Evolutionary conservation across 768 basidiomycete species (phyloP), one percentile per base, ranked within the genome.

Genomic region (Podaxis sp.): DNA sequence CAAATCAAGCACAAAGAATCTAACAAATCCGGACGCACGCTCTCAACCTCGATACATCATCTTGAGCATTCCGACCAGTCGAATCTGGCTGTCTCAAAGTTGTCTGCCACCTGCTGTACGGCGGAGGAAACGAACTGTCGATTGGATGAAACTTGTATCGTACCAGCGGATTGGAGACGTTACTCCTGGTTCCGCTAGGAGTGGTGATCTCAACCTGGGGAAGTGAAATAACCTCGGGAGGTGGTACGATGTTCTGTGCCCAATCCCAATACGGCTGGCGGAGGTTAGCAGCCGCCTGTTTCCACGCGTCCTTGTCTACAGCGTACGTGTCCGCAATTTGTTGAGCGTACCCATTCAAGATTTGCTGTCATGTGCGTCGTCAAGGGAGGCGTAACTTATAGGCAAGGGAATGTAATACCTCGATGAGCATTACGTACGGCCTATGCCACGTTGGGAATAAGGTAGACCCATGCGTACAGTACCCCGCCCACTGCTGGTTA

Each of bases 371-470:
- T 56, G 12, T 58, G 30, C 44, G 13, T 37, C 38, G 48, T 26
- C 44, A 22, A 28, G 6, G 22, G 5, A 20, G 4, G 51, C 28
- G 48, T 53, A 33, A 4, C 8, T 5, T 8, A 20, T 44, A 33
- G n/a, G n/a, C 41, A 20, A 10, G 8, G 33, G 33, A 33, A 33
- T 33, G 10, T 8, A 33, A 8, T 52, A 84, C 84, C 76, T 87
- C 84, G 62, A 77, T 78, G 1, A 84, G 70, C 37, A 78, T 68
- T 28, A 85, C 68, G 64, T 85, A 85, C 2, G 83, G 82, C 56
- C 85, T 72, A 65, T 87, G 84, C 80, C 82, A 85, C 3, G 81
- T 83, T 7, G 83, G 83, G 75, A 85, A 85, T 7, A 84, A 71
- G 8, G 79, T 74, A 1, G 78, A 79, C 17, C 80, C 81, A 68